These are phyloP conservation scores for Butyriboletus appendiculatus DNA, from an alignment of 1,284 basidiomycete species.

Conservation along the genomic window DNA sequence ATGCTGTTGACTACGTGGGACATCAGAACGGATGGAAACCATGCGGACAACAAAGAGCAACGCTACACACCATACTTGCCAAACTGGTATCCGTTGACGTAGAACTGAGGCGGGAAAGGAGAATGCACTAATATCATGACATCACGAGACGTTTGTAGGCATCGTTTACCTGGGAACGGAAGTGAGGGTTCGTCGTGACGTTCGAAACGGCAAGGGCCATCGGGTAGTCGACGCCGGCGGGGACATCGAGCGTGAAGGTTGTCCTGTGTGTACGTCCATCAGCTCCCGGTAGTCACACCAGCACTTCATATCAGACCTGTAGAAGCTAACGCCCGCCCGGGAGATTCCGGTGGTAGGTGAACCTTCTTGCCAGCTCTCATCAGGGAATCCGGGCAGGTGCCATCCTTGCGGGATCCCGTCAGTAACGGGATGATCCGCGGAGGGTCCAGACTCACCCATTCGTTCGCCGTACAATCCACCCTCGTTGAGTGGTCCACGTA, in stretches of 20 bases:
- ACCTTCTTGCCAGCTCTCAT: conserved; percentile 42
- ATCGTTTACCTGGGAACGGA: conserved; percentile 36
- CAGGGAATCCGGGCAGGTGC: conserved; percentile 55
- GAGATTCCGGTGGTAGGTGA: conserved; percentile 42
- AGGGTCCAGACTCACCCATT: conserved; percentile 34
- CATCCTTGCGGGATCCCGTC: conserved; percentile 34
- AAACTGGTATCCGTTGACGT: conserved; percentile 32
- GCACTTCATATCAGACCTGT: conserved; percentile 17
- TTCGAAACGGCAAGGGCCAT: conserved; percentile 42
- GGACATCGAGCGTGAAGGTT: conserved; percentile 44
- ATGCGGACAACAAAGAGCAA: not conserved
- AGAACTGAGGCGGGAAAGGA: conserved; percentile 16
- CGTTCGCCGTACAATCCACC: conserved; percentile 50
- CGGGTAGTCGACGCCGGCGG: conserved; percentile 50
- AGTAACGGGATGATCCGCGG: not conserved
- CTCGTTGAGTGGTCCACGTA: conserved; percentile 50
- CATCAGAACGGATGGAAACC: not conserved
- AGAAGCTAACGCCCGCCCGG: conserved; percentile 46
- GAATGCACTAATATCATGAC: not conserved
- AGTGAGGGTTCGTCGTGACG: conserved; percentile 40
- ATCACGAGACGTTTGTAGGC: not conserved
- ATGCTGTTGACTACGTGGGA: conserved; percentile 24
- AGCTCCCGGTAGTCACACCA: not conserved
- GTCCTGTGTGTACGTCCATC: conserved; percentile 33
- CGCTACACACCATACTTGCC: conserved; percentile 27